Evolutionary conservation across 768 basidiomycete genomes (phyloP).

Genomic region (Mrakia blollopis): DNA sequence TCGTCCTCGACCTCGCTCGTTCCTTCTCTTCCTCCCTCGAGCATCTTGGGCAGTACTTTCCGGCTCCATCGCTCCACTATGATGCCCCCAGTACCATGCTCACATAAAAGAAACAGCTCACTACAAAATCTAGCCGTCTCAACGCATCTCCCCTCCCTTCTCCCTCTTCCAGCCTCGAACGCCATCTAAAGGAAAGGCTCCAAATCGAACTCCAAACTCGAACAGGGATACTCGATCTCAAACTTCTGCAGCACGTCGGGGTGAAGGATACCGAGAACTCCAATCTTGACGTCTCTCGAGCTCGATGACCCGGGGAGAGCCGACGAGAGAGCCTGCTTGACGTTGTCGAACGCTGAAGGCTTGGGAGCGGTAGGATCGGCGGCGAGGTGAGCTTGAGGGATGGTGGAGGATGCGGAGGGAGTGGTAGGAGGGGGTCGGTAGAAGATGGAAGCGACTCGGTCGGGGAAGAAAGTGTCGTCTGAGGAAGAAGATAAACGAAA

Average conservation of each 20-base stretch:
- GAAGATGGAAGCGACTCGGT: conserved; percentile 84
- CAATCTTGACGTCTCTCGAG: conserved; percentile 65
- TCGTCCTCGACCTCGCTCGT: too few species aligned
- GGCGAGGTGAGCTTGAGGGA: conserved; percentile 27
- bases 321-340: conserved; percentile 51
- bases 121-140: too few species aligned
- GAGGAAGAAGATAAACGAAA: neutral
- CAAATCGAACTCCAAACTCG: conserved; percentile 85
- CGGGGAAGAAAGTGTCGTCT: conserved; percentile 95
- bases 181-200: conserved; percentile 69
- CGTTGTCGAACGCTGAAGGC: conserved; percentile 39
- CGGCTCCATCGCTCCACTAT: too few species aligned
- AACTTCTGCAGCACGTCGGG: conserved; percentile 87
- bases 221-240: conserved; percentile 91
- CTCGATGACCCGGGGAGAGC: conserved; percentile 43
- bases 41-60: too few species aligned
- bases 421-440: conserved; percentile 60
- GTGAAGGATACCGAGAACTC: conserved; percentile 87
- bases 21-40: too few species aligned
- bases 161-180: neutral
- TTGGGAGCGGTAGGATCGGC: conserved; percentile 23
- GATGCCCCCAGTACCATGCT: too few species aligned
- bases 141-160: neutral
- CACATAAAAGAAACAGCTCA: too few species aligned
- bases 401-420: conserved; percentile 12